Conservation (phyloP, 768 basidiomycete species). For the Trametopsis cervina region DNA sequence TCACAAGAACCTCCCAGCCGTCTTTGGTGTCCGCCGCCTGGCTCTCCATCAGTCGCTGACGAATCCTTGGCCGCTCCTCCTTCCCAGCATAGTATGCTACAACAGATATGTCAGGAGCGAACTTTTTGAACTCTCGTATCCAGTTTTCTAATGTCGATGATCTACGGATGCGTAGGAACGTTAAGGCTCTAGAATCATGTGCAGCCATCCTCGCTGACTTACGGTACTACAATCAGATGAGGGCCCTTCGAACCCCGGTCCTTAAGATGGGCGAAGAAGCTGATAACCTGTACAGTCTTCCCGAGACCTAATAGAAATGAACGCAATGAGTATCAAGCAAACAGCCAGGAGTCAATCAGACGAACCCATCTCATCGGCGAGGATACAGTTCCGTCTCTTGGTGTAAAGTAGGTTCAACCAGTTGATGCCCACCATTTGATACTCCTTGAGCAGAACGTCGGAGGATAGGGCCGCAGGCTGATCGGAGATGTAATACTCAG, state of each 20-base stretch:
- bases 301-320: conserved; percentile 67
- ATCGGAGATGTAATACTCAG: conserved; percentile 59
- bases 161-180: conserved; percentile 29
- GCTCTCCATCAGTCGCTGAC: conserved; percentile 50
- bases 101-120: conserved; percentile 79
- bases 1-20: conserved; percentile 91
- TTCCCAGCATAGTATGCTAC: conserved; percentile 94
- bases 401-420: conserved; percentile 89
- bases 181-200: neutral
- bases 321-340: neutral
- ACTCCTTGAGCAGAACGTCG: conserved; percentile 83
- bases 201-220: conserved; percentile 29
- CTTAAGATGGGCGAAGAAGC: conserved; percentile 87
- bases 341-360: conserved; percentile 13
- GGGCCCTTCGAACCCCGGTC: conserved; percentile 75
- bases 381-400: conserved; percentile 81
- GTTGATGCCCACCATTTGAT: conserved; percentile 95
- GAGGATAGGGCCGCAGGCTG: conserved; percentile 69
- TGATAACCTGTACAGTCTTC: conserved; percentile 98
- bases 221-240: conserved; percentile 95
- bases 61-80: conserved; percentile 69
- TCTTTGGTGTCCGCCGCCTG: conserved; percentile 40
- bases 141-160: conserved; percentile 98
- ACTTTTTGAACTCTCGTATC: conserved; percentile 92
- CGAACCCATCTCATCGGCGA: conserved; percentile 99